Conservation (phyloP, 2,329 filamentous ascomycete species). For the Phoma herbarum region DNA sequence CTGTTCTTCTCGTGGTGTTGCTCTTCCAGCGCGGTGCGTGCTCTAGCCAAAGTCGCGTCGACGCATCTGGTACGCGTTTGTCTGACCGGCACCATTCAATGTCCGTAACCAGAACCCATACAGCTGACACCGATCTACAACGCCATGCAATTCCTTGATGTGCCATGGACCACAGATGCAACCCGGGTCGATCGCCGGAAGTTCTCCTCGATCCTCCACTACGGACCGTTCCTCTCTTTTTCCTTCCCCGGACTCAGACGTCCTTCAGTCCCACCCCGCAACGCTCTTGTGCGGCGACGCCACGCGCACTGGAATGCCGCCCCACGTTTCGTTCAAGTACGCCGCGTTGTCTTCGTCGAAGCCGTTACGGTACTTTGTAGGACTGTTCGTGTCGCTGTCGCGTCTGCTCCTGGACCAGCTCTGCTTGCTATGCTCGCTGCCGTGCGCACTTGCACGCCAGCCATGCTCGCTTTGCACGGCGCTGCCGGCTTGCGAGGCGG, state of each 20-base stretch:
- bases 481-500: not conserved
- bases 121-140: not conserved
- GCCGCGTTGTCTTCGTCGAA: constrained; percentile 35
- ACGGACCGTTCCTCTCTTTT: constrained; percentile 8
- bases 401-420: not conserved
- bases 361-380: constrained; percentile 25
- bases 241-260: constrained; percentile 1
- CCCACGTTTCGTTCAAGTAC: constrained; percentile 35
- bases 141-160: not conserved
- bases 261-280: constrained; percentile 17
- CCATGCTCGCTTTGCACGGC: not conserved
- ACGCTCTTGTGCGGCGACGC: constrained; percentile 19
- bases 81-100: not conserved
- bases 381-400: not conserved
- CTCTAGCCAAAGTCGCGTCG: not conserved
- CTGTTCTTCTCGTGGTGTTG: not conserved
- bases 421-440: not conserved
- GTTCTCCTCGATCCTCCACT: not conserved
- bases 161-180: not conserved
- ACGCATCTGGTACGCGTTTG: constrained; percentile 13
- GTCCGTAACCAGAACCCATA: not conserved
- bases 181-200: constrained; percentile 4
- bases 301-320: constrained; percentile 28
- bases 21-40: not conserved
- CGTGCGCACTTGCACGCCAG: not conserved